Base-by-base conservation (phyloP, 78 protist species). In the Dictyostelium brefeldianum region DNA sequence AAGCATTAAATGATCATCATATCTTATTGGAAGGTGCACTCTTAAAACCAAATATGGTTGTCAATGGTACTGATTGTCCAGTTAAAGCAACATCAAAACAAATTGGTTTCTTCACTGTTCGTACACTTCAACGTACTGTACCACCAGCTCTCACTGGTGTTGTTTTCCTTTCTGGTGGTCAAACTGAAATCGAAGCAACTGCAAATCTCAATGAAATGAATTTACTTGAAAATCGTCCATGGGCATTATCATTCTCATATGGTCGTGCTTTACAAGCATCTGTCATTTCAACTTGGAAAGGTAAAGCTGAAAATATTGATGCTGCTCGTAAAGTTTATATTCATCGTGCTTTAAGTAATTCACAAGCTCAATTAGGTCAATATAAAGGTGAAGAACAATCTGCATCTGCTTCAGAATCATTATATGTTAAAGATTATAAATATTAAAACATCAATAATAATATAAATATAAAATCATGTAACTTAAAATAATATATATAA, bases 81-180 rank as follows among this genome's bases (percentile, higher is more conserved):
- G 70, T 46, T 17, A n/a, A 12, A 70, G 94, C 82, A 65, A 50
- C 94, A 18, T 89, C 98, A 43, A 94, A 80, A 46, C 89, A 94
- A 47, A 83, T 98, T 11, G 99, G 98, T 41, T 11, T 11, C 25
- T 69, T 77, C 79, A 98, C 99, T 14, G 96, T 97, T 41, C 67
- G 74, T 22, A 81, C 96, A n/a, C 97, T 98, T 25, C 84, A 87
- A 84, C 92, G 99, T 89, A 97, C 99, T 75, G 96, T 98, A 27
- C 99, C 99, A 51, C 90, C 98, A 15, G 97, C 99, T 54, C 95
- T 98, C 4, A 97, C 98, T 53, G 99, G 99, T 27, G 81, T 98
- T 80, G 78, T 51, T 87, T 98, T 98, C 97, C 94, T 98, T 17
- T 98, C 99, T 1, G 99, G 99, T 43, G 99, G 99, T 25, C 97